Evolutionary conservation across 83 land plant genomes (phyloP).

Genomic region (Isoetes engelmannii): DNA sequence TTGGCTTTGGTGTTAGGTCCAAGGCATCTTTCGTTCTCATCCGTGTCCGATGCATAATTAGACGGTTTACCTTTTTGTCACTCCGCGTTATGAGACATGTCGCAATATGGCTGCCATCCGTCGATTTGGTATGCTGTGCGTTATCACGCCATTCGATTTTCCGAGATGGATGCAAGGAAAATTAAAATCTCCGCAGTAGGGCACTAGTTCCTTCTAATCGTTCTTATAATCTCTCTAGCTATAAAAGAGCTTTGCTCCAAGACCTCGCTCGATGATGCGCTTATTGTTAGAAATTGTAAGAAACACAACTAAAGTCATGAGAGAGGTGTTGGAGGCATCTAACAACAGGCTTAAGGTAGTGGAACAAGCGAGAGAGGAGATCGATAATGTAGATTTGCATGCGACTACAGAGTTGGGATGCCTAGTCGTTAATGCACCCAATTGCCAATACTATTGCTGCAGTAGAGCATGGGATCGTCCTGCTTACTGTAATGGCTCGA

Average conservation of each 20-base stretch:
- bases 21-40: too few species aligned
- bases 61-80: too few species aligned
- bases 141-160: too few species aligned
- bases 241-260: conserved; percentile 2
- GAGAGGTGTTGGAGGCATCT: conserved; percentile 28
- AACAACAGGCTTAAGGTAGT: conserved; percentile 27
- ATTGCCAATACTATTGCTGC: conserved; percentile 34
- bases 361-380: conserved; percentile 24
- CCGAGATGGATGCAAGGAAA: too few species aligned
- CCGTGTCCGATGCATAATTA: too few species aligned
- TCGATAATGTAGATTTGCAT: conserved; percentile 36
- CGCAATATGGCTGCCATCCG: too few species aligned
- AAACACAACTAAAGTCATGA: conserved; percentile 2
- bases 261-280: conserved; percentile 10
- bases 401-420: conserved; percentile 33
- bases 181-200: too few species aligned
- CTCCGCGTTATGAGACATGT: too few species aligned
- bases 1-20: too few species aligned
- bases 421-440: conserved; percentile 34
- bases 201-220: too few species aligned
- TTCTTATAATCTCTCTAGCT: conserved; percentile 5
- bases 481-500: background rate
- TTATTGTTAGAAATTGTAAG: conserved; percentile 13
- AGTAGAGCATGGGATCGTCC: conserved; percentile 15
- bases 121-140: too few species aligned